Conservation (phyloP, 495 filamentous ascomycete species). For the Evernia prunastri region DNA sequence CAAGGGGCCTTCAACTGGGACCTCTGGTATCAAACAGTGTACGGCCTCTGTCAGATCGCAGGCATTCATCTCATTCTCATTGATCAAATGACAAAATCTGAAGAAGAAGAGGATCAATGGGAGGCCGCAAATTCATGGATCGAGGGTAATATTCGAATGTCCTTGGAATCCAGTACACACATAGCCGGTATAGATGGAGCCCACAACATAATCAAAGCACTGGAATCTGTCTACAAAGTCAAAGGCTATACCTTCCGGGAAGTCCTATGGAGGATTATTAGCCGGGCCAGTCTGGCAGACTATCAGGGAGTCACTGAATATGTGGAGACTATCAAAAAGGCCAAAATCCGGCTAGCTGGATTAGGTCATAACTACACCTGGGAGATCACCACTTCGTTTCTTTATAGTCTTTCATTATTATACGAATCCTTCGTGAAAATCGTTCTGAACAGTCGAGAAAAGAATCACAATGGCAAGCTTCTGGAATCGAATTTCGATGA, state of each 20-base stretch:
- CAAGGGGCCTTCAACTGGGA: neutral
- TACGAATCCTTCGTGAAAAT: too few relatives aligned
- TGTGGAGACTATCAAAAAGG: neutral
- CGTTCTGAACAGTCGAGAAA: too few relatives aligned
- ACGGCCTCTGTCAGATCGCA: neutral
- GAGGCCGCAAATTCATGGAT: neutral
- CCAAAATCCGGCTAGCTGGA: neutral
- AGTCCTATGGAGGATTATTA: neutral
- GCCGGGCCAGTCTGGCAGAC: neutral
- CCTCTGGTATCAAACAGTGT: neutral
- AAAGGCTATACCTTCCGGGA: neutral
- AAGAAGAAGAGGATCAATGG: neutral
- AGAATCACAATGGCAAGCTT: too few relatives aligned
- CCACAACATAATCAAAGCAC: neutral
- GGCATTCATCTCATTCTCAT: neutral
- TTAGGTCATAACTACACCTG: too few relatives aligned
- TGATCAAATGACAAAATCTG: neutral
- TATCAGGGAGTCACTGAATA: neutral
- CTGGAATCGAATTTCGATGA: too few relatives aligned
- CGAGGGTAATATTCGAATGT: neutral
- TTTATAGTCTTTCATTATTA: too few relatives aligned
- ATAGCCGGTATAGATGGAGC: neutral
- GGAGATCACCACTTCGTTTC: too few relatives aligned
- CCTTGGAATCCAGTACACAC: neutral
- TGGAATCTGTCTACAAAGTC: neutral